Evolutionary conservation across 2,329 filamentous ascomycete genomes (phyloP), one percentile per base, ranked within the genome.

Genomic region (Thelonectria blattea): DNA sequence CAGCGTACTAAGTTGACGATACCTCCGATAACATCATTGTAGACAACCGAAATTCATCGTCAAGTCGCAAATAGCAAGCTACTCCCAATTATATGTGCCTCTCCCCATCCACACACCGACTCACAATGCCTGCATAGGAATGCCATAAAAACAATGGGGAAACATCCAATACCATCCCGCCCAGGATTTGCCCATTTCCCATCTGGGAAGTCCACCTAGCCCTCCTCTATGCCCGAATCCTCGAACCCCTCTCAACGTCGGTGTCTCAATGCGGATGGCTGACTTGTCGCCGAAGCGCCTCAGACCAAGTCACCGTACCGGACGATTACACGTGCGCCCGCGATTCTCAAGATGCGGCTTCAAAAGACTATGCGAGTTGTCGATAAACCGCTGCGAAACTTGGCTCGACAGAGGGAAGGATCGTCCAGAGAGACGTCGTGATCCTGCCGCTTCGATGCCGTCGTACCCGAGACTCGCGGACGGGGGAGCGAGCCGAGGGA

Each of bases 391-490:
- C 15, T 18, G 32, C 27, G 3, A 17, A n/a, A 46, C 17, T 20
- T 20, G 41, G 15, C 41, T 18, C n/a, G 41, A 17, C n/a, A n/a
- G 41, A 47, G 22, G 20, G 30, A 47, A 15, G 20, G 52, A 54
- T 54, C 52, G 52, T 24, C 52, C 12, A 18, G 15, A 46, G 10
- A 30, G 5, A 7, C 5, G 37, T 22, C 34, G 14, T 24, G 41
- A 54, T 54, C 42, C 30, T 54, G 42, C 41, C 32, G 43, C 30
- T 11, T 15, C 34, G 11, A 30, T 48, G 43, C 52, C 43, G 52
- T 49, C 37, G 32, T 20, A 55, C 5, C 43, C 52, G 52, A 39
- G 3, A 18, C 17, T 15, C 32, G 12, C 8, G 34, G 14, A 3
- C 14, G 12, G 45, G 22, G 10, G 27, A 30, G 27, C 5, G 27